These are phyloP conservation scores for Ottelia alismoides DNA, from an alignment of 106 monocot genomes.

Conservation along the genomic window DNA sequence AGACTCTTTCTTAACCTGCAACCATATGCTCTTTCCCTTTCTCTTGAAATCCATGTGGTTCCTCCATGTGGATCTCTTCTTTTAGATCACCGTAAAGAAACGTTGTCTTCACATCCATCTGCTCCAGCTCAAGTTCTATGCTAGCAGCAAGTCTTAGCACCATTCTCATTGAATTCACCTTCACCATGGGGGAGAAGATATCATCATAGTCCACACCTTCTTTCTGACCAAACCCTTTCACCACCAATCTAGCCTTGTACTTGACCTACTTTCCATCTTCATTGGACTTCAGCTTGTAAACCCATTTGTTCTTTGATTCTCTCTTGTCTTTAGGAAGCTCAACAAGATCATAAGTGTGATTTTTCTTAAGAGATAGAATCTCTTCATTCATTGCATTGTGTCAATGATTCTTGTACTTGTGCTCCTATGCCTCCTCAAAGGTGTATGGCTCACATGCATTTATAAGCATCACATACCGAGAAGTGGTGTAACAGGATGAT, in stretches of 20 bases:
- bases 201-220: background rate
- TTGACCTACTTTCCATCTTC: background rate
- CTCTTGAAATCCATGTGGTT: too few species aligned
- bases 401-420: background rate
- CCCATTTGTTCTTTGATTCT: background rate
- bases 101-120: background rate
- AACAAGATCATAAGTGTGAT: background rate
- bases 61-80: background rate
- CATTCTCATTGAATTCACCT: background rate
- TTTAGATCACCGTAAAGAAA: background rate
- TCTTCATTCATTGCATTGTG: background rate
- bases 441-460: background rate
- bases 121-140: background rate
- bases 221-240: background rate
- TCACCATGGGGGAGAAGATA: background rate
- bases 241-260: background rate
- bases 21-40: background rate
- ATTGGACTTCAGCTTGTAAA: background rate
- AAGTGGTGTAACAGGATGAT: background rate
- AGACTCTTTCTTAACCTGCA: too few species aligned
- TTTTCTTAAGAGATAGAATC: background rate
- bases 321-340: background rate
- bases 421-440: background rate
- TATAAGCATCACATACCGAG: background rate
- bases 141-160: background rate